phyloP scores from a whole-genome alignment of 208 protist genomes.

The Giardia duodenalis region DNA sequence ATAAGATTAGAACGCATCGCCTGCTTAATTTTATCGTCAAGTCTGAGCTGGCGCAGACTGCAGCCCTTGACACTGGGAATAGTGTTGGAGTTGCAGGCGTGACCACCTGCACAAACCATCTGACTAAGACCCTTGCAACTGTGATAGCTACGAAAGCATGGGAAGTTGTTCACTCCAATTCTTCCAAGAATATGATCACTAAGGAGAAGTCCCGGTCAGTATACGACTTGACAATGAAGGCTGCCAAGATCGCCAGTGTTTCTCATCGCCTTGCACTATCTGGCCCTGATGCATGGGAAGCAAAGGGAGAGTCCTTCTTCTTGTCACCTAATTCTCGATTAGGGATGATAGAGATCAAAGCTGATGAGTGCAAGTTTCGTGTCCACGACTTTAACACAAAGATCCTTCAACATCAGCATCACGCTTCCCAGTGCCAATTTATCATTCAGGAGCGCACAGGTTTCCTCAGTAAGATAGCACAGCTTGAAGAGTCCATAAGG shows the following conservation, averaged over 20 bases:
- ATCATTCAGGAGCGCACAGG: background rate
- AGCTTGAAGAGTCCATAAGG: background rate
- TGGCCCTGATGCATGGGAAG: background rate
- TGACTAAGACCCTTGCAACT: background rate
- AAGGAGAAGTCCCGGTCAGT: background rate
- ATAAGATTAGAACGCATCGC: background rate
- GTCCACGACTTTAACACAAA: background rate
- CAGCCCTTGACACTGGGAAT: too few species aligned
- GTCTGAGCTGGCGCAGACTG: background rate
- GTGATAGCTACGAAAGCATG: background rate
- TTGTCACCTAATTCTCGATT: background rate
- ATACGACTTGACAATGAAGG: background rate
- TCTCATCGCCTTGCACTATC: slow-evolving; percentile 7
- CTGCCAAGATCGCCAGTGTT: slow-evolving; percentile 2
- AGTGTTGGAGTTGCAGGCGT: background rate
- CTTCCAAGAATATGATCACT: background rate
- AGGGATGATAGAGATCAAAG: background rate
- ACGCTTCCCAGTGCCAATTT: background rate
- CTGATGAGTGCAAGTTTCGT: background rate
- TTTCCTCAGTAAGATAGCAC: background rate
- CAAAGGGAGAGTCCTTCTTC: slow-evolving; percentile 1
- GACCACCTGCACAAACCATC: background rate
- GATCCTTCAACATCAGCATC: background rate
- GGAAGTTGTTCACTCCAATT: background rate
- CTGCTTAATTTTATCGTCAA: background rate